phyloP scores from a whole-genome alignment of 176 grass and related monocot species.

The Panicum miliaceum region DNA sequence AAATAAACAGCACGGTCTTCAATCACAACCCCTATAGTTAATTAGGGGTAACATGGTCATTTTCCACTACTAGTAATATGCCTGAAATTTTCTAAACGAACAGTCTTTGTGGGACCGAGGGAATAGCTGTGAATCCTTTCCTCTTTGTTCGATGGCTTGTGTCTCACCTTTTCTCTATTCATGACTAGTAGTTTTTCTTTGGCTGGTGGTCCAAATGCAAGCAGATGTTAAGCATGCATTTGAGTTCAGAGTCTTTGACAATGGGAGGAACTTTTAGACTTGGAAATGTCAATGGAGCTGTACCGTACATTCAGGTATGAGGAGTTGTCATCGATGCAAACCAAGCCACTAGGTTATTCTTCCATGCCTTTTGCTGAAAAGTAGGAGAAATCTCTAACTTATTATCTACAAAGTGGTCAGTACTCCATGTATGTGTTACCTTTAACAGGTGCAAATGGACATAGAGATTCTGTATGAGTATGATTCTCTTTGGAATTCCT shows the following conservation, averaged over 20 bases:
- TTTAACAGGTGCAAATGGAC: background rate
- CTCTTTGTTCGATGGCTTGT: background rate
- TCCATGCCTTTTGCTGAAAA: background rate
- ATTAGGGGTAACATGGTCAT: too few relatives aligned
- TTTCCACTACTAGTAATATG: too few relatives aligned
- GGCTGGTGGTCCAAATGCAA: background rate
- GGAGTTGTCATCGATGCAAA: background rate
- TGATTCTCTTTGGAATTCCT: background rate
- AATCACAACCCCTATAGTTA: too few relatives aligned
- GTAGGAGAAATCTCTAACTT: background rate
- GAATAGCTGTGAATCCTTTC: too few relatives aligned
- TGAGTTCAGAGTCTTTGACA: background rate
- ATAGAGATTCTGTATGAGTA: background rate
- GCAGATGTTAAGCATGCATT: background rate
- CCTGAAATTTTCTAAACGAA: too few relatives aligned
- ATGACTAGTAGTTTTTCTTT: background rate
- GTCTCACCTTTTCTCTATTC: background rate
- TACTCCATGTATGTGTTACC: background rate
- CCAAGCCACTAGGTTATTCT: background rate
- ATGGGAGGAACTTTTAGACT: background rate
- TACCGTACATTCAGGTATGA: background rate
- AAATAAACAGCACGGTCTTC: too few relatives aligned
- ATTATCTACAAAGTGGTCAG: background rate
- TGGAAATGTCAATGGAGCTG: background rate
- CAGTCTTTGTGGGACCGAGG: too few relatives aligned